Conservation (phyloP, 2,329 filamentous ascomycete species). For the Trichophyton verrucosum region DNA sequence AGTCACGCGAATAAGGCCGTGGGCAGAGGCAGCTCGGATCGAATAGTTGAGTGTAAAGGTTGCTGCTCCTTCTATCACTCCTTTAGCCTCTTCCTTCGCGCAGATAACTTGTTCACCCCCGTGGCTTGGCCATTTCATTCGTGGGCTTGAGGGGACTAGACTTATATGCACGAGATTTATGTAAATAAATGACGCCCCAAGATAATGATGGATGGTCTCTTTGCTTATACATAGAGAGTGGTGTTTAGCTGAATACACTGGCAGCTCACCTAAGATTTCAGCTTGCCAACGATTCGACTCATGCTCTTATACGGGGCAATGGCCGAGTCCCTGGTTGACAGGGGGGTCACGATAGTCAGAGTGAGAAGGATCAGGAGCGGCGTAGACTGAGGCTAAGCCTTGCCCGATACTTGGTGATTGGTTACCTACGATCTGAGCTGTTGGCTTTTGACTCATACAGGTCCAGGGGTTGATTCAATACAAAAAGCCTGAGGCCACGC, state of each 20-base stretch:
- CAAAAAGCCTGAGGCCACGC: not conserved
- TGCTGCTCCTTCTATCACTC: not conserved
- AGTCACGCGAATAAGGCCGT: conserved; percentile 14
- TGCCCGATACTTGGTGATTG: not conserved
- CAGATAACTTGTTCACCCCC: not conserved
- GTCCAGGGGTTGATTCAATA: not conserved
- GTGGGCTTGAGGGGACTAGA: too few species aligned
- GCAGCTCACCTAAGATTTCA: too few species aligned
- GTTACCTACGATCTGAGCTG: not conserved
- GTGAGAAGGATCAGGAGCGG: not conserved
- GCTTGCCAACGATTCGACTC: too few species aligned
- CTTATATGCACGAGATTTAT: too few species aligned
- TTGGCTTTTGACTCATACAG: not conserved
- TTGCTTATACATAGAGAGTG: too few species aligned
- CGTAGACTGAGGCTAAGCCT: not conserved
- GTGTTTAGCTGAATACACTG: too few species aligned
- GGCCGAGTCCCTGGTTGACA: not conserved
- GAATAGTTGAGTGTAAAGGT: not conserved
- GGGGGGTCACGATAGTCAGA: not conserved
- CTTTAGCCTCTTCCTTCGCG: not conserved
- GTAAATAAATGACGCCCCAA: too few species aligned
- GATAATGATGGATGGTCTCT: too few species aligned
- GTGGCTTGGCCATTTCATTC: too few species aligned
- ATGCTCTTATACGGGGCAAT: too few species aligned
- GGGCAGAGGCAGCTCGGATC: conserved; percentile 7